Percentiles rank a stretch among this genome's conserved stretches.
Evolutionary conservation across 2,329 filamentous ascomycete genomes (phyloP).

Genomic region (Colletotrichum incanum): DNA sequence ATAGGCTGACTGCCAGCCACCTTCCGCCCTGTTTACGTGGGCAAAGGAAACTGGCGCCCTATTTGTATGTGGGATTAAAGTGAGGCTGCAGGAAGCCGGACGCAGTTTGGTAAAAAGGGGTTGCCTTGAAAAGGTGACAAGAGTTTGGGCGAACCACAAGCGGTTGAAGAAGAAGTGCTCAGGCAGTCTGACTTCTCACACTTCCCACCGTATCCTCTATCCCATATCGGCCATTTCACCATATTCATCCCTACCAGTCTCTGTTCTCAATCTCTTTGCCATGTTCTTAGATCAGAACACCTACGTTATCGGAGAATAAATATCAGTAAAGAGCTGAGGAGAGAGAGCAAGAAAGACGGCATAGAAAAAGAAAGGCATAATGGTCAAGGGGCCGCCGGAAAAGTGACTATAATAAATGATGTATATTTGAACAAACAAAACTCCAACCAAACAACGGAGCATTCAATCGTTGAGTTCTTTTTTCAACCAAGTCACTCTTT

Average conservation of each 20-base stretch:
- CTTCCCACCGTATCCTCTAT: not conserved
- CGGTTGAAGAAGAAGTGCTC: not conserved
- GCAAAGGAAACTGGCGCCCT: conserved; percentile 6
- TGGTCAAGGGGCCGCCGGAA: too few species aligned
- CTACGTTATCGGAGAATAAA: too few species aligned
- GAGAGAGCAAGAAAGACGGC: not conserved
- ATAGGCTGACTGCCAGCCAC: conserved; percentile 42
- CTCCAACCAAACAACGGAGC: conserved; percentile 15
- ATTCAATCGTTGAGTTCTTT: conserved; percentile 14
- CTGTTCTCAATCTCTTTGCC: too few species aligned
- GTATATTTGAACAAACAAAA: conserved; percentile 8
- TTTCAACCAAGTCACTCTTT: not conserved
- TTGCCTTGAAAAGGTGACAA: not conserved
- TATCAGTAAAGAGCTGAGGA: not conserved
- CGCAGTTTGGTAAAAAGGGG: not conserved
- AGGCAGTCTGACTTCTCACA: not conserved
- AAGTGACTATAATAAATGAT: not conserved
- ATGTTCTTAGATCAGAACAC: too few species aligned
- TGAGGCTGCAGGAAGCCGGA: not conserved
- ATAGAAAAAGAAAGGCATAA: not conserved
- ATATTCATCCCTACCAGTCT: too few species aligned
- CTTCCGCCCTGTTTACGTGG: conserved; percentile 40
- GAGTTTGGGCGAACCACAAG: not conserved
- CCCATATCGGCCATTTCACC: too few species aligned
- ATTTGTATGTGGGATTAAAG: not conserved